Conservation (phyloP, 768 basidiomycete genomes). For the Suillus subluteus region DNA sequence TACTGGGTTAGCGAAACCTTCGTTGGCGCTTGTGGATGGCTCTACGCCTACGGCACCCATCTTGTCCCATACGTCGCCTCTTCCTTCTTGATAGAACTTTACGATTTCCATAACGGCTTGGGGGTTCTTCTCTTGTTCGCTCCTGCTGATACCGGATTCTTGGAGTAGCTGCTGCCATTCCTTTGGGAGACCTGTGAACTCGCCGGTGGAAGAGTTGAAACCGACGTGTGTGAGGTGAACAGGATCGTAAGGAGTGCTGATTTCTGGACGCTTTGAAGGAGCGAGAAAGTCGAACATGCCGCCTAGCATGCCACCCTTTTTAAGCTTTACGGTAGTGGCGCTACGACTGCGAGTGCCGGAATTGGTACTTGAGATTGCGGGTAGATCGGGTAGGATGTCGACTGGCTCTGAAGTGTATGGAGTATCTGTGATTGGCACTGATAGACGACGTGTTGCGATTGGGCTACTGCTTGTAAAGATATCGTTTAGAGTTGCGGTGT, state of each 20-base stretch:
- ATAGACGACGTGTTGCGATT: constrained; percentile 53
- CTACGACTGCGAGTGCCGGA: constrained; percentile 44
- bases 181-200: constrained; percentile 96
- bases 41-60: constrained; percentile 57
- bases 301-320: constrained; percentile 65
- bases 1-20: constrained; percentile 60
- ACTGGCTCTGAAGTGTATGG: constrained; percentile 24
- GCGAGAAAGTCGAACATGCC: constrained; percentile 79
- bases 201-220: constrained; percentile 98
- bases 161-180: constrained; percentile 98
- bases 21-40: constrained; percentile 43
- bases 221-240: constrained; percentile 99
- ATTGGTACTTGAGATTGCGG: constrained; percentile 20
- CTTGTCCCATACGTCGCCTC: constrained; percentile 85
- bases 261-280: constrained; percentile 65
- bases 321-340: constrained; percentile 43
- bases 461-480: constrained; percentile 54
- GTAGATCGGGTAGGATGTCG: constrained; percentile 27
- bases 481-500: constrained; percentile 82
- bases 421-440: constrained; percentile 43
- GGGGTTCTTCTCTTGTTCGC: constrained; percentile 97
- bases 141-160: constrained; percentile 92
- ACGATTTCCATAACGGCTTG: constrained; percentile 99
- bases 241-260: constrained; percentile 98
- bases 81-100: constrained; percentile 94